phyloP scores from a whole-genome alignment of 2,329 filamentous ascomycete species.

The Clonostachys rosea region DNA sequence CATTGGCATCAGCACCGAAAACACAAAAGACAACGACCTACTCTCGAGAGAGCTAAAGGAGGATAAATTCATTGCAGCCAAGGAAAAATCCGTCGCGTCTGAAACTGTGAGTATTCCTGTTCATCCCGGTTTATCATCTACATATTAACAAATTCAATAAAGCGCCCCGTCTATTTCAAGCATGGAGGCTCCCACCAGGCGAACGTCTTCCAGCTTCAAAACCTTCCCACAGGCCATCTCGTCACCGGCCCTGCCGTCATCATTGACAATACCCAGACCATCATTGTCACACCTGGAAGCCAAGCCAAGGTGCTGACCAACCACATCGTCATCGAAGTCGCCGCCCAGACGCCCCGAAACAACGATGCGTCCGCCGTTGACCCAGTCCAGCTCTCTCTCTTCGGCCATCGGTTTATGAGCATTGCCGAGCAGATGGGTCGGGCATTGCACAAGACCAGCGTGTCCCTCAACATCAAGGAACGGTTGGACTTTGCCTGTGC shows the following conservation, averaged over 20 bases:
- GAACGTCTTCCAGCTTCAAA: conserved; percentile 2
- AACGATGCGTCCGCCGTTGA: conserved; percentile 20
- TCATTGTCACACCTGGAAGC: conserved; percentile 16
- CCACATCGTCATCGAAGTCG: conserved; percentile 21
- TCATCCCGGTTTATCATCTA: no score
- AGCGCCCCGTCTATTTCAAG: background rate
- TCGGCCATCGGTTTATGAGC: conserved; percentile 52
- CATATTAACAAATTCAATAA: no score
- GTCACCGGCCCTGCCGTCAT: conserved; percentile 23
- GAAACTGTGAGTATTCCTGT: no score
- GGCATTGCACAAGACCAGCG: conserved; percentile 48
- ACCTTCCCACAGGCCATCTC: background rate
- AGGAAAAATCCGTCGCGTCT: no score
- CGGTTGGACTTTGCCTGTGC: conserved; percentile 36
- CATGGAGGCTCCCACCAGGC: background rate
- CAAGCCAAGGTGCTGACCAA: conserved; percentile 17
- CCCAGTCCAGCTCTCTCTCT: conserved; percentile 48
- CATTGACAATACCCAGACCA: conserved; percentile 22
- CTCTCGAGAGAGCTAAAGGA: no score
- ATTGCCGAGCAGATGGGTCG: conserved; percentile 56
- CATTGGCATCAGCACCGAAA: conserved; percentile 8
- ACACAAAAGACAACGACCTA: background rate
- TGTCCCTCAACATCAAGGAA: conserved; percentile 51
- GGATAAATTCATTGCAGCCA: no score
- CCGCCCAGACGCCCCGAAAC: background rate